Conservation (phyloP, 2,329 filamentous ascomycete species). For the Triangularia setosa region DNA sequence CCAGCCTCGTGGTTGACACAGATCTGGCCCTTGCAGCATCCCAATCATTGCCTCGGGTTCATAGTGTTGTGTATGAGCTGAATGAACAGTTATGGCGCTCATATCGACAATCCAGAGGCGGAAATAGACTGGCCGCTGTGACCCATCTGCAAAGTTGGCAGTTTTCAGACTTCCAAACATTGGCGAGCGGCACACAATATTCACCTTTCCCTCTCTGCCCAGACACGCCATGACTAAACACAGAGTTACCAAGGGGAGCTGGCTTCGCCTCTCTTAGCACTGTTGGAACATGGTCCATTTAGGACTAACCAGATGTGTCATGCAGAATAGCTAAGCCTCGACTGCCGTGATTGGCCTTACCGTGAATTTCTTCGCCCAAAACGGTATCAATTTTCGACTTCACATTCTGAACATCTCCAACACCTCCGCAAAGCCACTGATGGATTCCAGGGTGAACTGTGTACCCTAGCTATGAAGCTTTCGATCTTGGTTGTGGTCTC, state of each 20-base stretch:
- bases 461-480: background rate
- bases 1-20: background rate
- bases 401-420: background rate
- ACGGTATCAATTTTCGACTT: background rate
- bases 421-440: background rate
- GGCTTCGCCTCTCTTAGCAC: background rate
- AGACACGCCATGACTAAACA: background rate
- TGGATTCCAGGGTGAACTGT: background rate
- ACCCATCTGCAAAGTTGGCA: background rate
- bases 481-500: background rate
- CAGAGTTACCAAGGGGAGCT: background rate
- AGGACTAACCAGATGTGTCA: background rate
- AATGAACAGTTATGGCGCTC: background rate
- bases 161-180: background rate
- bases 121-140: slow-evolving; percentile 2
- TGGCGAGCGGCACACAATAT: background rate
- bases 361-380: background rate
- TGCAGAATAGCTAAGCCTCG: background rate
- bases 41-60: background rate
- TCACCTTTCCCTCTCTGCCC: background rate
- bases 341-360: background rate
- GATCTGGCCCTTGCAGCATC: background rate
- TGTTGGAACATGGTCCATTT: background rate
- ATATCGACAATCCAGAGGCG: background rate
- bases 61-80: slow-evolving; percentile 1